Percentiles rank a stretch among this genome's conserved stretches.
phyloP scores from a whole-genome alignment of 2,329 filamentous ascomycete genomes.

The Calonectria leucothoes region DNA sequence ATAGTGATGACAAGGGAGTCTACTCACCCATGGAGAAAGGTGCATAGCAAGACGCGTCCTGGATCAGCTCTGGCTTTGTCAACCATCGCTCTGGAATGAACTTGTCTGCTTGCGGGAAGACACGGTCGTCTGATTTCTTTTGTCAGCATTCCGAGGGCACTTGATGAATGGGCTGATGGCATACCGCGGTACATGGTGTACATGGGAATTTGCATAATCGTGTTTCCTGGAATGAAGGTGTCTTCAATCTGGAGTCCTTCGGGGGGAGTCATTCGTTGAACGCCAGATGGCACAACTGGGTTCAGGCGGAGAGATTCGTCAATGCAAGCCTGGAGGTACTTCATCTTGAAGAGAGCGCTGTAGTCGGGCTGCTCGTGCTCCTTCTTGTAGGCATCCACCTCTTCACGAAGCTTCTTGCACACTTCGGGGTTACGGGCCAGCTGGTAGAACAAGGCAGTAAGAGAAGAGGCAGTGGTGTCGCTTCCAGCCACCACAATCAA shows the following conservation, averaged over 20 bases:
- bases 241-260: constrained; percentile 50
- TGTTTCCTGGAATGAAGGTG: constrained; percentile 49
- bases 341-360: neutral
- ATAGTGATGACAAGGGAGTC: neutral
- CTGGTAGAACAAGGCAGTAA: constrained; percentile 48
- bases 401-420: constrained; percentile 9
- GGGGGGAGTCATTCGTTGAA: constrained; percentile 48
- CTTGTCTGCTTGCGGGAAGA: neutral
- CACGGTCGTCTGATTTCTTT: constrained; percentile 29
- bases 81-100: constrained; percentile 52
- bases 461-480: constrained; percentile 50
- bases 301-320: constrained; percentile 52
- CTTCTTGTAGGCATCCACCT: constrained; percentile 3
- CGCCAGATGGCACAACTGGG: constrained; percentile 47
- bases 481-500: constrained; percentile 22
- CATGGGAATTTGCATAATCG: constrained; percentile 41
- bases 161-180: neutral
- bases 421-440: constrained; percentile 39
- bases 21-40: constrained; percentile 43
- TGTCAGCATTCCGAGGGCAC: neutral
- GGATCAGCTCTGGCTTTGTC: constrained; percentile 42
- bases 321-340: constrained; percentile 48
- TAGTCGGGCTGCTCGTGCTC: constrained; percentile 5
- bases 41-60: constrained; percentile 34
- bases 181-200: constrained; percentile 27